Conservation (phyloP, 306 rosid species). For the Prinsepia uniflora region DNA sequence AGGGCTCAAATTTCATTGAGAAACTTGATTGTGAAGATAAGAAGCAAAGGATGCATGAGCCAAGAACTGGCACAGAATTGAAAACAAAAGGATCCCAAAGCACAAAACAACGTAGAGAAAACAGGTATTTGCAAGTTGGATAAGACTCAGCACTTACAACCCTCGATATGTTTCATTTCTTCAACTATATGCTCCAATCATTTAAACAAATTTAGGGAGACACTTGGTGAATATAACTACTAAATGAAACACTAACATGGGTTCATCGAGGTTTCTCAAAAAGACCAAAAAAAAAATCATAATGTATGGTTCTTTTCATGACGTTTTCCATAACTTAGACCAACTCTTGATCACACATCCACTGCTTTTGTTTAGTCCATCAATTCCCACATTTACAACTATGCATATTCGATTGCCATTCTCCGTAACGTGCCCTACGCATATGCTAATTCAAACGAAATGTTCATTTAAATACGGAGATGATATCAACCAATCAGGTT, state of each 20-base stretch:
- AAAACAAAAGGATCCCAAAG: neutral
- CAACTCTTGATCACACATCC: neutral
- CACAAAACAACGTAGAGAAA: neutral
- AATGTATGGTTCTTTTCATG: neutral
- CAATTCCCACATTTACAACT: neutral
- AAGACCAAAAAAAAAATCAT: too few relatives aligned
- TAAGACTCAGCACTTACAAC: neutral
- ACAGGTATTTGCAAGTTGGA: neutral
- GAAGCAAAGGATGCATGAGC: neutral
- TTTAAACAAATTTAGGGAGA: neutral
- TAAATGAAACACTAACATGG: neutral
- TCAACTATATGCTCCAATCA: neutral
- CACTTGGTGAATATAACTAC: neutral
- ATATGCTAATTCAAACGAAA: neutral
- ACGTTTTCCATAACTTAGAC: neutral
- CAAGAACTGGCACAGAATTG: neutral
- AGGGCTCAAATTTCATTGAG: neutral
- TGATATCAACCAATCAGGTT: neutral
- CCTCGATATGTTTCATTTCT: neutral
- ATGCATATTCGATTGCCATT: slow-evolving; percentile 8
- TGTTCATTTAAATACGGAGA: neutral
- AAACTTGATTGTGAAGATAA: neutral
- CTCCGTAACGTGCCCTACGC: neutral
- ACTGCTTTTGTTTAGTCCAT: neutral
- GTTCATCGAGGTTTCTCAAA: neutral